Percentiles rank a stretch among this genome's conserved stretches.
Conservation (phyloP, 352 stramenopile genomes). For the Aphanomyces astaci region DNA sequence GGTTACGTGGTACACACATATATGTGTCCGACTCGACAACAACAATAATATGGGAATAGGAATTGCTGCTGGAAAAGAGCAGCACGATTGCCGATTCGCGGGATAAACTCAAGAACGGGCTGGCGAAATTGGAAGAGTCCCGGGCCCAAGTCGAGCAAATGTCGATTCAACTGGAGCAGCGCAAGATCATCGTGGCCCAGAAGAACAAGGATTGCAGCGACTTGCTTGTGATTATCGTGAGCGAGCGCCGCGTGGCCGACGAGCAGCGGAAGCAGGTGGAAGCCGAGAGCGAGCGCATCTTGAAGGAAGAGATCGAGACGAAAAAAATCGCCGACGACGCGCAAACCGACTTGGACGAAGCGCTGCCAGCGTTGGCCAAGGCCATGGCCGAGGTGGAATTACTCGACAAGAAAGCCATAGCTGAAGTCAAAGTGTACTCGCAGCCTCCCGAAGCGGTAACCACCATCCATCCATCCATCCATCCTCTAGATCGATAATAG, state of each 20-base stretch:
- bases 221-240: conserved; percentile 91
- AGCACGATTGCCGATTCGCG: conserved; percentile 59
- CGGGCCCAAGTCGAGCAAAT: conserved; percentile 77
- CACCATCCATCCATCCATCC: no score
- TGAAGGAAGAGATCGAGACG: conserved; percentile 86
- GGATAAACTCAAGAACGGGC: conserved; percentile 76
- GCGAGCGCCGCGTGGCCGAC: conserved; percentile 88
- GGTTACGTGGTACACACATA: conserved; percentile 52
- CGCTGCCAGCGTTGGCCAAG: conserved; percentile 86
- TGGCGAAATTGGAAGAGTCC: conserved; percentile 78
- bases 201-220: conserved; percentile 94
- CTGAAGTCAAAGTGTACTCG: conserved; percentile 93
- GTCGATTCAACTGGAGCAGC: conserved; percentile 79
- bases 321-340: conserved; percentile 93
- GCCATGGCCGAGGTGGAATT: conserved; percentile 93
- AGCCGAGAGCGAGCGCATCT: conserved; percentile 87
- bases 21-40: neutral
- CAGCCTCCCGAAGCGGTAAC: conserved; percentile 86
- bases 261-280: conserved; percentile 92
- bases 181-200: conserved; percentile 84
- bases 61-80: conserved; percentile 69
- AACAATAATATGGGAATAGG: no score
- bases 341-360: conserved; percentile 91
- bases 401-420: conserved; percentile 92
- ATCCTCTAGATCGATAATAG: no score